Evolutionary conservation across 208 protist species (phyloP), one percentile per base, ranked within the genome.

Genomic region (Trypanosoma conorhini): DNA sequence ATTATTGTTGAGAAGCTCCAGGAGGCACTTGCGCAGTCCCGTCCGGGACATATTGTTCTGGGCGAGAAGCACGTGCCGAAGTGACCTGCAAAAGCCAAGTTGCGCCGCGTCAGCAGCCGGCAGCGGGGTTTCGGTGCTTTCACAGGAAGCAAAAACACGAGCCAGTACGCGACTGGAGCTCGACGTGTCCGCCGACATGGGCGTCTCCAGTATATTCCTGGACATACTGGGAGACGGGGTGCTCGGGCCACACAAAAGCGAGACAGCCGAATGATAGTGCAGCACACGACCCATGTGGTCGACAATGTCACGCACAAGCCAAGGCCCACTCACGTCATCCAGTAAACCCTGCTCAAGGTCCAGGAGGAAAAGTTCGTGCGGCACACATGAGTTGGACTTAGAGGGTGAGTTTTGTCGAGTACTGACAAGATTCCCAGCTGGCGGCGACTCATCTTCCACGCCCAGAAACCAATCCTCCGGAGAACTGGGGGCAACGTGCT

Each of bases 21-120:
- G 33, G 24, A 88, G 24, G 57, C 82, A 76, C 15, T 74, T 74
- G 46, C 74, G 63, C 12, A 84, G 59, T 10, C 79, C 83, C 4
- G 78, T 63, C 24, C 70, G 48, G 10, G 83, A 79, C 67, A 88
- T 75, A n/a, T 72, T 70, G 65, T 88, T 88, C 28, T 85, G 52
- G 0, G 79, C 67, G 1, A 88, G 58, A 58, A 82, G 50, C 9
- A 88, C 55, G 60, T 81, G 65, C 60, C 77, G 71, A 52, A 88
- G 74, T 0, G 83, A 85, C 12, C 51, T 71, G 64, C 79, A 82
- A 65, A 88, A 64, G 51, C 62, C 72, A 55, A 77, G 5, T 26
- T 65, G 8, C n/a, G 48, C 30, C 0, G 46, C 13, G 33, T 76
- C 59, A 35, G 50, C 17, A 13, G 5, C 8, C 15, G 56, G 24